Evolutionary conservation across 495 filamentous ascomycete species (phyloP).

Genomic region (Penicillium crystallinum): DNA sequence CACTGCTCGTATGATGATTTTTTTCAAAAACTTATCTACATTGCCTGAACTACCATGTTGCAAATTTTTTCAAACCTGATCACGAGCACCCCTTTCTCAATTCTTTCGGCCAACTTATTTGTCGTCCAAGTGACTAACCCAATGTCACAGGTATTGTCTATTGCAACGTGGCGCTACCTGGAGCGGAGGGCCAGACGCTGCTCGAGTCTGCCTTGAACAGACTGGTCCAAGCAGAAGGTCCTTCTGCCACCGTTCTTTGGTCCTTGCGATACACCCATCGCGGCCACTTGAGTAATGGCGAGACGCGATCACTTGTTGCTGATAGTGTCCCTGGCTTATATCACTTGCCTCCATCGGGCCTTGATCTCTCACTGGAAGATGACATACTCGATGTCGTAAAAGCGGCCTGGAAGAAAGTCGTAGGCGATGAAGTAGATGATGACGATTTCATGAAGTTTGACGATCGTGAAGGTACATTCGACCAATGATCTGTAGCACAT

Average conservation of each 20-base stretch:
- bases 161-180: conserved; percentile 42
- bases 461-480: conserved; percentile 35
- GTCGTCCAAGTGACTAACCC: conserved; percentile 41
- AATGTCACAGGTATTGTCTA: conserved; percentile 63
- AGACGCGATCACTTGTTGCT: conserved; percentile 7
- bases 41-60: conserved; percentile 89
- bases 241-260: conserved; percentile 49
- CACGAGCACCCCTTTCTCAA: conserved; percentile 27
- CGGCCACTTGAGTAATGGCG: conserved; percentile 19
- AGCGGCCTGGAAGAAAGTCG: conserved; percentile 57
- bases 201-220: conserved; percentile 51
- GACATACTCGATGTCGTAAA: conserved; percentile 53
- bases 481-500: conserved; percentile 24
- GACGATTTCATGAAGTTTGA: conserved; percentile 60
- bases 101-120: conserved; percentile 8
- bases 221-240: conserved; percentile 41
- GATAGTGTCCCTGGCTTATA: conserved; percentile 24
- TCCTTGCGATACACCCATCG: conserved; percentile 57
- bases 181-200: conserved; percentile 31
- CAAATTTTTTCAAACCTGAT: conserved; percentile 64
- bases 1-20: conserved; percentile 68
- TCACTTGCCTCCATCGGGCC: conserved; percentile 48
- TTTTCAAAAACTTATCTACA: conserved; percentile 92
- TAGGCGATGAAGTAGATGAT: conserved; percentile 43
- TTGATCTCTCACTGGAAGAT: conserved; percentile 69